Conservation (phyloP, 1,284 basidiomycete species). For the Irpex sp. region DNA sequence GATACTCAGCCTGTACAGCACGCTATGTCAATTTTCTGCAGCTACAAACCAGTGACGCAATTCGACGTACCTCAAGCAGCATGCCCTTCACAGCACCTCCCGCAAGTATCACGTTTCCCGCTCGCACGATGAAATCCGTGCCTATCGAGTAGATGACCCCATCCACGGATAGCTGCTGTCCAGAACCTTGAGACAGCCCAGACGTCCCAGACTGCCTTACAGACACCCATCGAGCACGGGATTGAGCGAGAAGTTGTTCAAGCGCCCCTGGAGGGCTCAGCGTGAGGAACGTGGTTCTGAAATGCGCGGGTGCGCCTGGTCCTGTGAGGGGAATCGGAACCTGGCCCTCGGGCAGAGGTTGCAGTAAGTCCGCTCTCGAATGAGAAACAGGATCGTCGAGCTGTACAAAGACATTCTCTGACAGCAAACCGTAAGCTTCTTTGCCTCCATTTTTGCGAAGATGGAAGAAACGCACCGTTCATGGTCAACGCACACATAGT, state of each 20-base stretch:
- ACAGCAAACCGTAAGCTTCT: background rate
- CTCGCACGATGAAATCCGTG: conserved; percentile 73
- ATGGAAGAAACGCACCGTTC: conserved; percentile 33
- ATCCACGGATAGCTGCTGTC: conserved; percentile 63
- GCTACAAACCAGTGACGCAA: background rate
- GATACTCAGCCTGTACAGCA: conserved; percentile 60
- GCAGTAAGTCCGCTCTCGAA: conserved; percentile 50
- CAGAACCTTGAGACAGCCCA: conserved; percentile 35
- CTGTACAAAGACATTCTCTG: conserved; percentile 65
- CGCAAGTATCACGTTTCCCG: conserved; percentile 67
- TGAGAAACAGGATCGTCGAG: conserved; percentile 70
- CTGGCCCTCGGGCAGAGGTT: conserved; percentile 16
- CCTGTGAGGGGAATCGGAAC: conserved; percentile 9
- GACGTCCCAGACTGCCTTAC: conserved; percentile 47
- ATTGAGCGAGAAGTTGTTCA: conserved; percentile 64
- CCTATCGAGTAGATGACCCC: conserved; percentile 67
- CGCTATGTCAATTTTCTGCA: background rate
- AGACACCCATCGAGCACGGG: conserved; percentile 68
- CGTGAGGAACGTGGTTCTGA: conserved; percentile 68
- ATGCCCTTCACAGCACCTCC: conserved; percentile 72
- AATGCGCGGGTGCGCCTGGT: conserved; percentile 50
- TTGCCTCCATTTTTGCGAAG: background rate
- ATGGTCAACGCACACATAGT: conserved; percentile 69
- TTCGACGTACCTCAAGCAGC: conserved; percentile 59
- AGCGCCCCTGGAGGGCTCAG: conserved; percentile 63